Base-by-base conservation (phyloP, 1,284 basidiomycete genomes). In the Schizophyllum commune region DNA sequence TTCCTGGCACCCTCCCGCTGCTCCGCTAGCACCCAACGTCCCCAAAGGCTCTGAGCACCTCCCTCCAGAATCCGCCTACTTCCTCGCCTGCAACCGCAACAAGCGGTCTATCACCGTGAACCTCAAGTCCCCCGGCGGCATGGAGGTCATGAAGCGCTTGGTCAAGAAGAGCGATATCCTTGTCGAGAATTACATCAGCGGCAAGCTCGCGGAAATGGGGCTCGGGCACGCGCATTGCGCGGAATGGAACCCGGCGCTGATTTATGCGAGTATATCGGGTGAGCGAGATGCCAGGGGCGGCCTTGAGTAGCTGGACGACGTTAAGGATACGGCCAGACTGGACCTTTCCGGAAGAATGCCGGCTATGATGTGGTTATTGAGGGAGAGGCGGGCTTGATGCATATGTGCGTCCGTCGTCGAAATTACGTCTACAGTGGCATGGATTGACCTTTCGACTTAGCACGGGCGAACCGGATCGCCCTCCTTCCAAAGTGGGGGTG, bases 351-450 rank as follows among this genome's bases (percentile, higher is more conserved):
- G 55, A 79, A 84, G 63, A 85, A 88, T 47, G 89, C 94, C 13
- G 95, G 94, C 5, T 96, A 96, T 73, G 94, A 96, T 71, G 94
- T 96, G 32, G 83, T 93, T 34, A 91, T 95, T 52, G 92, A 95
- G 71, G 94, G 87, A 11, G 93, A 96, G 74, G 94, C 94, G 32
- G 94, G 94, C 13, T 74, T 96, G 57, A 96, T 96, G 93, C 93
- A 96, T 73, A 96, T 96, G 88, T 92, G 59, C 63, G 84, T 76
- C 55, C 63, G 58, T 57, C 21, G 17, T 47, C 33, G 39, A 19
- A 51, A 60, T 54, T 53, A 47, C 58, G 32, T 39, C 5, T 13
- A 59, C 33, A 52, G 33, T 54, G 62, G 13, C 13, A 13, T 6
- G 13, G 34, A 61, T 62, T 34, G 52, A 52, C 60, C 22, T 60